phyloP scores from a whole-genome alignment of 179 eudicot genomes.

The Spergularia azorica region DNA sequence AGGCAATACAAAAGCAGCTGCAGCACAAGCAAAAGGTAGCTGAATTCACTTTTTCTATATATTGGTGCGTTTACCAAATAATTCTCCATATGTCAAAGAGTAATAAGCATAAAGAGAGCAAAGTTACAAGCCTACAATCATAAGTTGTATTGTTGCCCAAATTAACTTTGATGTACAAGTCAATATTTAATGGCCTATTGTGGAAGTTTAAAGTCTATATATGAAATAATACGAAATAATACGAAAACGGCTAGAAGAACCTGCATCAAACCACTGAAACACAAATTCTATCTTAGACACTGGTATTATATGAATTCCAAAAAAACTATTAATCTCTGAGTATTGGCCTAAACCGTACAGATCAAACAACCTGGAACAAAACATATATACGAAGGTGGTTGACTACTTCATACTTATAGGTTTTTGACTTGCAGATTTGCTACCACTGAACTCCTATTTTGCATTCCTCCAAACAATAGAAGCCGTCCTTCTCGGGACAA shows the following conservation, averaged over 20 bases:
- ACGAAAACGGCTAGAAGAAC: neutral
- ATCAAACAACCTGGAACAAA: too few relatives aligned
- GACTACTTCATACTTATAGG: too few relatives aligned
- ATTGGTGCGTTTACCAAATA: neutral
- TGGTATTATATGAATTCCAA: too few relatives aligned
- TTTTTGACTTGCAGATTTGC: too few relatives aligned
- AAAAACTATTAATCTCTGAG: too few relatives aligned
- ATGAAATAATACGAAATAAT: neutral
- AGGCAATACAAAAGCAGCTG: constrained; percentile 93
- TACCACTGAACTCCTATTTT: too few relatives aligned
- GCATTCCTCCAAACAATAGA: too few relatives aligned
- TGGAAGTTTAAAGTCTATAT: neutral
- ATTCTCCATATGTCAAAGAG: neutral
- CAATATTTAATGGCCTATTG: neutral
- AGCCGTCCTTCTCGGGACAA: too few relatives aligned
- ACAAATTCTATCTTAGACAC: neutral
- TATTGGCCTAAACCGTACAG: too few relatives aligned
- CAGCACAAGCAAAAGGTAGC: neutral
- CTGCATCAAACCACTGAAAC: neutral
- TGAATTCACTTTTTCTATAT: neutral
- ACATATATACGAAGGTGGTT: too few relatives aligned
- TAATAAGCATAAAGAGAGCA: neutral
- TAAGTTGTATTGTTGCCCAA: neutral
- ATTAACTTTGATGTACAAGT: neutral
- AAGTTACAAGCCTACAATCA: neutral